Percentiles rank a stretch among this genome's conserved stretches.
Conservation (phyloP, 129 eudicot genomes). For the Artemisia annua region DNA sequence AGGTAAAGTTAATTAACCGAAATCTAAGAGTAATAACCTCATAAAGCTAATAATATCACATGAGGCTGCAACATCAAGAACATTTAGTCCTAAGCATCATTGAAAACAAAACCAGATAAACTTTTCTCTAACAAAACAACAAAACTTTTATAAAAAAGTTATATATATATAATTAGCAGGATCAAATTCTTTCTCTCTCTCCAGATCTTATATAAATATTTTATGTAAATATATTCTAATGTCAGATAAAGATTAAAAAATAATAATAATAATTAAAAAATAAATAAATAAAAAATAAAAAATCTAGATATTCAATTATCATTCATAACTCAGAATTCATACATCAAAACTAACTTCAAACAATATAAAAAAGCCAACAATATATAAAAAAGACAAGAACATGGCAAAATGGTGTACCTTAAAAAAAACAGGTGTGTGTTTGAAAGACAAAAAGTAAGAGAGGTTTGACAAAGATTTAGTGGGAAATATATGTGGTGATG, state of each 20-base stretch:
- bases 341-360: not conserved
- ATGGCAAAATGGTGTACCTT: not conserved
- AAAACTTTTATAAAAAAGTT: not conserved
- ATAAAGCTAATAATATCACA: conserved; percentile 16
- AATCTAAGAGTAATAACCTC: no score
- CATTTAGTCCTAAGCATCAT: conserved; percentile 11
- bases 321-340: no score
- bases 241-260: conserved; percentile 23
- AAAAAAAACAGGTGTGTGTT: conserved; percentile 1
- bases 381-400: not conserved
- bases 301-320: no score
- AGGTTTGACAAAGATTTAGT: not conserved
- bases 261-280: no score
- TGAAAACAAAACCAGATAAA: conserved; percentile 10
- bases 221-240: conserved; percentile 6
- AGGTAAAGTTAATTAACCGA: not conserved
- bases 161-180: not conserved
- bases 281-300: no score
- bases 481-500: not conserved
- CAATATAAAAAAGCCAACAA: not conserved
- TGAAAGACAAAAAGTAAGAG: not conserved
- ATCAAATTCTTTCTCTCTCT: conserved; percentile 6
- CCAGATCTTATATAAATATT: not conserved
- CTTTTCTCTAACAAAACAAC: no score
- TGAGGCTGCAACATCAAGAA: conserved; percentile 32